These are phyloP conservation scores for Pythium sp. DNA, from an alignment of 352 stramenopile genomes.

Conservation along the genomic window DNA sequence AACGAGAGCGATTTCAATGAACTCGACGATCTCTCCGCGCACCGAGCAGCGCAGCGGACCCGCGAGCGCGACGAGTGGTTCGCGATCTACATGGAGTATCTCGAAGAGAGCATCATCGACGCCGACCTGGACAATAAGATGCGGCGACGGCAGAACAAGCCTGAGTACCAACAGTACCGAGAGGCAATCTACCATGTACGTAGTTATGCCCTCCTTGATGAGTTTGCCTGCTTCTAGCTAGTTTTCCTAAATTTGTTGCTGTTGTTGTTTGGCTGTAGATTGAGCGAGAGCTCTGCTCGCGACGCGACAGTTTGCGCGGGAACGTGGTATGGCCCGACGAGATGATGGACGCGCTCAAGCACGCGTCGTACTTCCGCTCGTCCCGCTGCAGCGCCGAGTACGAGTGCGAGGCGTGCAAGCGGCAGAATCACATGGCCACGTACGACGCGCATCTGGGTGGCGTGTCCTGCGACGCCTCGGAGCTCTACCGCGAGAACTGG, in stretches of 20 bases:
- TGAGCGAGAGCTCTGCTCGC: conserved; percentile 68
- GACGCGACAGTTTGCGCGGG: conserved; percentile 61
- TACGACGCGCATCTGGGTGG: conserved; percentile 56
- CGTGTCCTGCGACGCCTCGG: conserved; percentile 55
- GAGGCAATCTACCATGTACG: conserved; percentile 63
- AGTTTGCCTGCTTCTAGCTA: background rate
- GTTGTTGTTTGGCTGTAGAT: conserved; percentile 33
- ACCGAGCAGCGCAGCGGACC: conserved; percentile 39
- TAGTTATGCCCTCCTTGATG: background rate
- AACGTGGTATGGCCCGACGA: conserved; percentile 69
- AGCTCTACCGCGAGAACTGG: conserved; percentile 69
- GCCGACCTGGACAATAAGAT: conserved; percentile 60
- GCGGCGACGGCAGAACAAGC: conserved; percentile 28
- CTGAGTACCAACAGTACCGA: conserved; percentile 46
- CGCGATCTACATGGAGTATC: conserved; percentile 76
- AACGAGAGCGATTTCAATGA: conserved; percentile 30
- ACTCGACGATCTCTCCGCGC: conserved; percentile 32
- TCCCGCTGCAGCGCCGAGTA: conserved; percentile 26
- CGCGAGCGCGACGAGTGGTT: conserved; percentile 80
- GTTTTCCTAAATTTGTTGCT: background rate
- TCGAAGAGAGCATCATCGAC: conserved; percentile 72
- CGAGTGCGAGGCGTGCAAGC: conserved; percentile 78
- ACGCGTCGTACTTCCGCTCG: conserved; percentile 39
- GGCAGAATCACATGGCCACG: conserved; percentile 58
- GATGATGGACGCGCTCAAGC: conserved; percentile 54